phyloP scores from a whole-genome alignment of 1,284 basidiomycete genomes.

The Ustilago crameri region DNA sequence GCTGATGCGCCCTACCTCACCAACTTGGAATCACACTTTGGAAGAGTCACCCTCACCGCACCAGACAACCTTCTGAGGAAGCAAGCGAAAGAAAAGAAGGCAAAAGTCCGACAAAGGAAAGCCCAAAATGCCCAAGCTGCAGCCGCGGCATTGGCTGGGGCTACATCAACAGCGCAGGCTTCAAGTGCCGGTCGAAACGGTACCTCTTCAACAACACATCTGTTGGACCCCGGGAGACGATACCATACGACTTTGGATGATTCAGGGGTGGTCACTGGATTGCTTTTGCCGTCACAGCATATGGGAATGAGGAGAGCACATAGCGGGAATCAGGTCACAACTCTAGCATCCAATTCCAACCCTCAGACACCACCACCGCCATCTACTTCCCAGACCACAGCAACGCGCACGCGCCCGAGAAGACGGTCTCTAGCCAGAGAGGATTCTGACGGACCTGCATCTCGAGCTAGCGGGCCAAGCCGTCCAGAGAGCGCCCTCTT shows the following conservation, averaged over 20 bases:
- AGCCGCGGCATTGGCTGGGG: constrained; percentile 38
- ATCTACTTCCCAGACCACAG: constrained; percentile 9
- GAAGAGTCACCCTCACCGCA: constrained; percentile 62
- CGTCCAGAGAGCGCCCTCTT: constrained; percentile 27
- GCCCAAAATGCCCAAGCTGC: constrained; percentile 49
- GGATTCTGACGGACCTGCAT: constrained; percentile 31
- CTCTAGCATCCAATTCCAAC: constrained; percentile 20
- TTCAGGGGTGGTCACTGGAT: constrained; percentile 15
- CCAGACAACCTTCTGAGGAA: constrained; percentile 65
- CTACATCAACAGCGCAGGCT: constrained; percentile 3
- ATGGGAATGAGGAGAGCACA: constrained; percentile 34
- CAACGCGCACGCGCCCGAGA: constrained; percentile 17
- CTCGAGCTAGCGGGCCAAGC: constrained; percentile 34
- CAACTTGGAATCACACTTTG: constrained; percentile 57
- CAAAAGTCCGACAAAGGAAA: constrained; percentile 48
- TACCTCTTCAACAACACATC: constrained; percentile 13
- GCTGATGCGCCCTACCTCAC: constrained; percentile 59
- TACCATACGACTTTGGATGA: constrained; percentile 37
- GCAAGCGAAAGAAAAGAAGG: constrained; percentile 58
- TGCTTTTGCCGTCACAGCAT: constrained; percentile 12
- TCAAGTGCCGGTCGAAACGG: constrained; percentile 7
- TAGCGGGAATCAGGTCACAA: constrained; percentile 39
- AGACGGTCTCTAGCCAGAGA: constrained; percentile 22
- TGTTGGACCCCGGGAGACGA: constrained; percentile 33
- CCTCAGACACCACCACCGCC: constrained; percentile 9